Evolutionary conservation across 257 asterid species (phyloP).

Genomic region (Eucommia ulmoides): DNA sequence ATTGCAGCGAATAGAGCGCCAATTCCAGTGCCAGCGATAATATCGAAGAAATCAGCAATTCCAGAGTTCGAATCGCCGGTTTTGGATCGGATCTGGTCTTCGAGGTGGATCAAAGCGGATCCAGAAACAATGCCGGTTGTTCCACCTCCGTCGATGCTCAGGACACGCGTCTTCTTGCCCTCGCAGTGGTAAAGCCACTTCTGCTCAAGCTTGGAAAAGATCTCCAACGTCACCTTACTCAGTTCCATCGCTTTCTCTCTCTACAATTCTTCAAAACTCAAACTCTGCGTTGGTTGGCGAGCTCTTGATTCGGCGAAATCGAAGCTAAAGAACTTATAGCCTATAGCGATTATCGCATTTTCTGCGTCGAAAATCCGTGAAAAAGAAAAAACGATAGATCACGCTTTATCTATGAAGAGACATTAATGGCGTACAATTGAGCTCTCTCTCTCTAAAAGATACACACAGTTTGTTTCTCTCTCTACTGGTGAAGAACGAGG

Average conservation of each 20-base stretch:
- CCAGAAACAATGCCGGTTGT: constrained; percentile 49
- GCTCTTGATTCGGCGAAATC: no score
- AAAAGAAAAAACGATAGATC: no score
- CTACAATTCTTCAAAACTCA: neutral
- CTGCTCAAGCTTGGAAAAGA: constrained; percentile 84
- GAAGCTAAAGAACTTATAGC: no score
- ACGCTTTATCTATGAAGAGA: no score
- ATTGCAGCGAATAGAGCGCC: constrained; percentile 78
- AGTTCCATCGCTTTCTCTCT: constrained; percentile 36
- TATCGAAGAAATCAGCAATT: constrained; percentile 69
- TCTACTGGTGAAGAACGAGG: no score
- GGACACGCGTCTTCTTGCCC: constrained; percentile 60
- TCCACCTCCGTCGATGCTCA: constrained; percentile 85
- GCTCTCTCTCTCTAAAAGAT: no score
- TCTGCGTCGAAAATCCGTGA: no score
- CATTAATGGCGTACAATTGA: no score
- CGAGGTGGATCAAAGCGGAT: constrained; percentile 55
- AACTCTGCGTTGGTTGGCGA: no score
- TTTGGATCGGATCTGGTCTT: constrained; percentile 68
- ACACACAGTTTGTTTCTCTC: no score
- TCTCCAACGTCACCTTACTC: constrained; percentile 67
- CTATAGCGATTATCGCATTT: no score
- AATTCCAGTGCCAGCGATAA: constrained; percentile 74
- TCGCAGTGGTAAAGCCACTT: constrained; percentile 79
- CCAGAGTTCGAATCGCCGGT: constrained; percentile 57